Evolutionary conservation across 148 eudicot species (phyloP).

Genomic region (Nyssa sinensis): DNA sequence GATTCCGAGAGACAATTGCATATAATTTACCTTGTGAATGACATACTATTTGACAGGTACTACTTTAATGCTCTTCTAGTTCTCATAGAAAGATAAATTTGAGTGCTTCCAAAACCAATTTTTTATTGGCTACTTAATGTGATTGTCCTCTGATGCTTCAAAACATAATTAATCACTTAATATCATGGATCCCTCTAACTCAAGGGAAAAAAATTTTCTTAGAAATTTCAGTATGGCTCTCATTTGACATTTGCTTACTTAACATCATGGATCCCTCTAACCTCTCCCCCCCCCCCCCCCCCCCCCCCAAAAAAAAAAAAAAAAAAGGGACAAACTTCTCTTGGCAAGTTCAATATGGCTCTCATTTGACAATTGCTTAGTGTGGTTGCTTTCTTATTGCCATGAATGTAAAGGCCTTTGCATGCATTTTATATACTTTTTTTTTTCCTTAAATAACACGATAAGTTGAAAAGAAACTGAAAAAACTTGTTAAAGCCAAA

Average conservation of each 20-base stretch:
- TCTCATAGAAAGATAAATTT: background rate
- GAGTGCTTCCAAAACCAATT: background rate
- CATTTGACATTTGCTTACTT: background rate
- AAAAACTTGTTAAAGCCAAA: background rate
- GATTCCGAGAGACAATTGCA: conserved; percentile 93
- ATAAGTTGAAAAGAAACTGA: background rate
- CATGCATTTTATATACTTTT: background rate
- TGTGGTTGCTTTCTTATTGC: too few species aligned
- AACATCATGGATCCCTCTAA: too few species aligned
- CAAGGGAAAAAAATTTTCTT: background rate
- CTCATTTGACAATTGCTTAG: background rate
- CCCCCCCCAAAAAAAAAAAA: too few species aligned
- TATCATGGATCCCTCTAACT: too few species aligned
- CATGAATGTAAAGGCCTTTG: background rate
- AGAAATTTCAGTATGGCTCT: background rate
- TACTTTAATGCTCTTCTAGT: background rate
- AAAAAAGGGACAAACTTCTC: background rate
- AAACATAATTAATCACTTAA: too few species aligned
- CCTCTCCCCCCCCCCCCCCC: too few species aligned
- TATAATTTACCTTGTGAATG: conserved; percentile 91
- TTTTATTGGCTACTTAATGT: too few species aligned
- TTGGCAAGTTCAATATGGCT: background rate
- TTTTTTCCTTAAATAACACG: background rate
- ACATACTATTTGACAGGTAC: conserved; percentile 95
- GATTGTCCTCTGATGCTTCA: too few species aligned